These are phyloP conservation scores for Ramaria sp. DNA, from an alignment of 768 basidiomycete species.

Conservation along the genomic window DNA sequence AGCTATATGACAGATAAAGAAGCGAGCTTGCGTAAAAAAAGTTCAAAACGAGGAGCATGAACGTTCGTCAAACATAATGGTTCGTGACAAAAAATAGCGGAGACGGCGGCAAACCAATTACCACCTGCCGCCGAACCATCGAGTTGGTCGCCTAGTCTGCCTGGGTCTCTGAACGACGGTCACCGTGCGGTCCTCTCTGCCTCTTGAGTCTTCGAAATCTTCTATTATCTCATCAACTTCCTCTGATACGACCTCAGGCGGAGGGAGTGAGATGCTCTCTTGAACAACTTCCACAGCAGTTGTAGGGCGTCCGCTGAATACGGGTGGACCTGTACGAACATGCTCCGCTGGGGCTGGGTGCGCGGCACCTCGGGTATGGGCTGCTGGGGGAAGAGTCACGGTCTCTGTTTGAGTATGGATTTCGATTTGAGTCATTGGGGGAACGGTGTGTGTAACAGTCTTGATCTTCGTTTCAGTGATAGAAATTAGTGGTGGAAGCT, in stretches of 20 bases:
- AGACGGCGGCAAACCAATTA: background rate
- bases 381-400: slow-evolving; percentile 63
- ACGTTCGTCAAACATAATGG: background rate
- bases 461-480: slow-evolving; percentile 57
- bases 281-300: slow-evolving; percentile 56
- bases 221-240: slow-evolving; percentile 35
- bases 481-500: slow-evolving; percentile 31
- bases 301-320: slow-evolving; percentile 31
- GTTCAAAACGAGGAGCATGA: background rate
- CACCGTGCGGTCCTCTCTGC: slow-evolving; percentile 1
- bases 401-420: slow-evolving; percentile 28
- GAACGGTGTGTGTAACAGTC: slow-evolving; percentile 16
- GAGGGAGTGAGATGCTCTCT: slow-evolving; percentile 34
- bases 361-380: slow-evolving; percentile 67
- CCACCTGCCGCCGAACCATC: slow-evolving; percentile 54
- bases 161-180: slow-evolving; percentile 28
- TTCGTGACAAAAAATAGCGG: background rate
- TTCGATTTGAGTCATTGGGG: slow-evolving; percentile 41
- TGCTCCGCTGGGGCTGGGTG: slow-evolving; percentile 56
- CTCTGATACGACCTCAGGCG: slow-evolving; percentile 22
- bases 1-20: background rate
- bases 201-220: slow-evolving; percentile 8
- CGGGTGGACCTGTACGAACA: slow-evolving; percentile 30
- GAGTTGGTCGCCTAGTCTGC: slow-evolving; percentile 36
- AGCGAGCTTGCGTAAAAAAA: background rate